phyloP scores from a whole-genome alignment of 352 stramenopile species.

The Phytophthora pseudosyringae region DNA sequence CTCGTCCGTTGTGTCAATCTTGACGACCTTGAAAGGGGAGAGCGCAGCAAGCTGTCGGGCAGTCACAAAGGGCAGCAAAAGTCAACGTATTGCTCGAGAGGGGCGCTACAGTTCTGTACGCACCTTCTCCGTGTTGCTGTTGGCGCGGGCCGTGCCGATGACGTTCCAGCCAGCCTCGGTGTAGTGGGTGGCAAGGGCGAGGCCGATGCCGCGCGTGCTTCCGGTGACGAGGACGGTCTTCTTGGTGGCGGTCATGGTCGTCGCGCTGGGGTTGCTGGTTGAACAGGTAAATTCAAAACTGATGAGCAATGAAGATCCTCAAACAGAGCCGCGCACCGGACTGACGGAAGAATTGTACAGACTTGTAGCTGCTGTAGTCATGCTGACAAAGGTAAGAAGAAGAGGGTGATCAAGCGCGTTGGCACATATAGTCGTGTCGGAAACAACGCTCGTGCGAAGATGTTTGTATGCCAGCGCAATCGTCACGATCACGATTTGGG shows the following conservation, averaged over 20 bases:
- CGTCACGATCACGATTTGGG: slow-evolving; percentile 3
- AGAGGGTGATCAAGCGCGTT: no score
- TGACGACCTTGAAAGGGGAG: slow-evolving; percentile 46
- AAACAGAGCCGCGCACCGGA: background rate
- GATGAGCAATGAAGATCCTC: background rate
- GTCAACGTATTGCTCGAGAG: background rate
- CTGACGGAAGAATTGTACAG: background rate
- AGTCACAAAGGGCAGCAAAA: background rate
- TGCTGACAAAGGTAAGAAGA: no score
- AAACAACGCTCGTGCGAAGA: background rate
- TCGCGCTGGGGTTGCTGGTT: slow-evolving; percentile 1
- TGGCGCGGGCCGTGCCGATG: background rate
- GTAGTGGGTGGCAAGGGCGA: slow-evolving; percentile 48
- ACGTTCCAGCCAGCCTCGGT: slow-evolving; percentile 14
- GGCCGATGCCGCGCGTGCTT: slow-evolving; percentile 48
- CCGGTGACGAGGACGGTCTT: slow-evolving; percentile 59
- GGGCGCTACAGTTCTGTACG: background rate
- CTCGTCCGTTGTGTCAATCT: slow-evolving; percentile 51
- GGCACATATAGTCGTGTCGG: background rate
- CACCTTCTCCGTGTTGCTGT: slow-evolving; percentile 7
- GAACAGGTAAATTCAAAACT: slow-evolving; percentile 15
- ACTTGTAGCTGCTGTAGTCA: background rate
- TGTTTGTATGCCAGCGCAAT: slow-evolving; percentile 12
- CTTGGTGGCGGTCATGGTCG: slow-evolving; percentile 18
- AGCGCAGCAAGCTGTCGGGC: slow-evolving; percentile 25